Conservation (phyloP, 345 rosid species). For the Eucalyptus camaldulensis region DNA sequence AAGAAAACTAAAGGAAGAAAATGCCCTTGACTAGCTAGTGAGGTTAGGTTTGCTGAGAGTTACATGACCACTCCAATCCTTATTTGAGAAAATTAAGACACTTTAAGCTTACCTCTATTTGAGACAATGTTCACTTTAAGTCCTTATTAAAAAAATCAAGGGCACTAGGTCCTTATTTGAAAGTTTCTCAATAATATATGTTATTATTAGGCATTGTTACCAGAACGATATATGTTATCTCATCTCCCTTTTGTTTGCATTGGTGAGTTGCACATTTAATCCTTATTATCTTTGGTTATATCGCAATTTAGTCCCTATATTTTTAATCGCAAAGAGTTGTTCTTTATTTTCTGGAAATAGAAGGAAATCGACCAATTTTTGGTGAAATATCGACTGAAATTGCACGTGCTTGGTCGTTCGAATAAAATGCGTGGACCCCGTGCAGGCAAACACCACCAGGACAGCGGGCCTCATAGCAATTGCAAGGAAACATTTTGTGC, state of each 20-base stretch:
- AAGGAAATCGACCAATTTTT: not conserved
- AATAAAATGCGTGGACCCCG: not conserved
- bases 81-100: too few relatives aligned
- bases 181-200: too few relatives aligned
- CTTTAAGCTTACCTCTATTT: rapidly evolving
- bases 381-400: not conserved
- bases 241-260: not conserved
- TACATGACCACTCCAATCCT: too few relatives aligned
- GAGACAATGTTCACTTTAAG: too few relatives aligned
- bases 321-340: not conserved
- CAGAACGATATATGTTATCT: not conserved
- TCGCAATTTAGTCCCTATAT: not conserved
- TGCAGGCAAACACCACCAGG: not conserved
- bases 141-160: too few relatives aligned
- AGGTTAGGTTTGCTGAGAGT: too few relatives aligned
- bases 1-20: too few relatives aligned
- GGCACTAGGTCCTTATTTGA: too few relatives aligned
- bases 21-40: too few relatives aligned
- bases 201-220: too few relatives aligned
- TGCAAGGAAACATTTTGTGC: not conserved
- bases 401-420: not conserved
- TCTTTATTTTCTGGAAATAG: not conserved
- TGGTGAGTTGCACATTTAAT: not conserved
- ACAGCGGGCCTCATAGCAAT: not conserved
- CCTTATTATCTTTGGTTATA: not conserved